Conservation (phyloP, 768 basidiomycete genomes). For the Psilocybe azurescens region DNA sequence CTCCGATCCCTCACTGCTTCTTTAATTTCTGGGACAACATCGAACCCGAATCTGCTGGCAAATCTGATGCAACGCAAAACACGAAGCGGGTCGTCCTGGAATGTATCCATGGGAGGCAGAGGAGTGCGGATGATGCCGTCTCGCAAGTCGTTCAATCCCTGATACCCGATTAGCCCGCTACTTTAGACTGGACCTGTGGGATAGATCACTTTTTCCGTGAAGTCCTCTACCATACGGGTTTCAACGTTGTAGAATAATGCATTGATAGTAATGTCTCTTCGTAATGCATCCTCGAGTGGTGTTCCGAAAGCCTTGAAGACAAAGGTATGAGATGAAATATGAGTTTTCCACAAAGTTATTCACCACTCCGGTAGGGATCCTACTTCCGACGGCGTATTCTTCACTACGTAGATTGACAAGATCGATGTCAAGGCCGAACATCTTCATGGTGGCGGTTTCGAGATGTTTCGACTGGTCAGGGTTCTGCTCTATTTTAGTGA, state of each 20-base stretch:
- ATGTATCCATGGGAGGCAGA: slow-evolving; percentile 84
- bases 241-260: slow-evolving; percentile 96
- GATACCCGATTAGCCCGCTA: slow-evolving; percentile 13
- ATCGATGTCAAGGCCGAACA: slow-evolving; percentile 86
- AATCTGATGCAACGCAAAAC: slow-evolving; percentile 92
- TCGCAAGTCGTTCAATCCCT: slow-evolving; percentile 88
- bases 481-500: slow-evolving; percentile 89
- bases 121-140: slow-evolving; percentile 87
- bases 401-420: slow-evolving; percentile 94
- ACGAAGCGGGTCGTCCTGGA: slow-evolving; percentile 92
- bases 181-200: not conserved
- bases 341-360: slow-evolving; percentile 31
- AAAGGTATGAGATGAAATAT: not conserved
- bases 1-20: slow-evolving; percentile 62
- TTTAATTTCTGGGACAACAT: slow-evolving; percentile 69
- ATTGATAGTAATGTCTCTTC: slow-evolving; percentile 96
- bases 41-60: slow-evolving; percentile 88
- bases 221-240: slow-evolving; percentile 83
- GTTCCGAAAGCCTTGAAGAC: slow-evolving; percentile 82
- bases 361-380: slow-evolving; percentile 90
- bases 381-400: slow-evolving; percentile 84
- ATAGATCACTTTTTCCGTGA: slow-evolving; percentile 69
- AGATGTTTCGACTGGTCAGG: slow-evolving; percentile 98
- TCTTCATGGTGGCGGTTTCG: slow-evolving; percentile 87
- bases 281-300: slow-evolving; percentile 86